Evolutionary conservation across 2,329 filamentous ascomycete species (phyloP).

Genomic region (Endothia cerciana): DNA sequence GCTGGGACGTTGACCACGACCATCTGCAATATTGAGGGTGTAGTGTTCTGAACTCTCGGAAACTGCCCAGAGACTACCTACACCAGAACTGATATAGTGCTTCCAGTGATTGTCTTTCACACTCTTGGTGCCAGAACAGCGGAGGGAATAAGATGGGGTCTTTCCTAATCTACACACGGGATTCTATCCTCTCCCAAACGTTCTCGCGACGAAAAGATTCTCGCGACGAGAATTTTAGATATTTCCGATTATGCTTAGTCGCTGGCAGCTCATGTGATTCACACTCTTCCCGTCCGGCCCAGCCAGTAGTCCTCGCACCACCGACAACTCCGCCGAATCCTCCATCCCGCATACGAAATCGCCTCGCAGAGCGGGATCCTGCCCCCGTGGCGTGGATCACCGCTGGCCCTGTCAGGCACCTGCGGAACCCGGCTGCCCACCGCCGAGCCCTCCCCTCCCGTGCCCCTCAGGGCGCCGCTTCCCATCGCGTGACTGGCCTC

Average conservation of each 20-base stretch:
- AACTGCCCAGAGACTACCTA: too few species aligned
- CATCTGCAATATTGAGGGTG: too few species aligned
- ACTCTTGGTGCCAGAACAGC: too few species aligned
- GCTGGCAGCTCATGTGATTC: not conserved
- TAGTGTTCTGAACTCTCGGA: too few species aligned
- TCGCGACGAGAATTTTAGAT: not conserved
- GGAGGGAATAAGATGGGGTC: not conserved
- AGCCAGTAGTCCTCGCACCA: not conserved
- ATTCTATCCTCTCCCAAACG: too few species aligned
- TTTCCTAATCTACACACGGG: not conserved
- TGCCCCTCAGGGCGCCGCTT: too few species aligned
- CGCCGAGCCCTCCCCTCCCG: not conserved
- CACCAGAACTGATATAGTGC: too few species aligned
- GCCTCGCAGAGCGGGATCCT: not conserved
- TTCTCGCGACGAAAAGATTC: not conserved
- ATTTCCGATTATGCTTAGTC: not conserved
- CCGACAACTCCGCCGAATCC: slow-evolving; percentile 12
- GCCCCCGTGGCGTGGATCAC: not conserved
- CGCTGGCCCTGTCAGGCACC: not conserved
- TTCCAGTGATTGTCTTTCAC: too few species aligned
- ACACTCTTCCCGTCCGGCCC: not conserved
- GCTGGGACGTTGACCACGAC: too few species aligned
- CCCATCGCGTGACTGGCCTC: not conserved
- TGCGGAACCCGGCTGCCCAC: not conserved
- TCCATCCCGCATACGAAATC: slow-evolving; percentile 4